phyloP scores from a whole-genome alignment of 2,329 filamentous ascomycete species.

The Talaromyces funiculosus region DNA sequence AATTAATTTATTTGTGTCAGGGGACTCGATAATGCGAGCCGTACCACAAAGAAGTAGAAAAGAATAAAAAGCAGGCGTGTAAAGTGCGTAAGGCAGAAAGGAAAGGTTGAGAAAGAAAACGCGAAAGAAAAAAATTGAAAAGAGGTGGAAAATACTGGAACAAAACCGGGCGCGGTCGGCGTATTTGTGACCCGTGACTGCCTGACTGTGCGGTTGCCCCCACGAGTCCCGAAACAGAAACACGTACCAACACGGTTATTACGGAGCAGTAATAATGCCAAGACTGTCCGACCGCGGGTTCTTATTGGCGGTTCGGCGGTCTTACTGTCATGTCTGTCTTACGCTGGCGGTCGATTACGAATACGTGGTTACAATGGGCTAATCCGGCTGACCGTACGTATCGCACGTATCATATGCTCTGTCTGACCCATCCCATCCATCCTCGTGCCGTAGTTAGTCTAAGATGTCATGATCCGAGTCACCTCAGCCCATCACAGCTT shows the following conservation, averaged over 20 bases:
- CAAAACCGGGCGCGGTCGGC: conserved; percentile 11
- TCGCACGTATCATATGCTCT: conserved; percentile 2
- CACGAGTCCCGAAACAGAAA: neutral
- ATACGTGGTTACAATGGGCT: conserved; percentile 3
- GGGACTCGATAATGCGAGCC: neutral
- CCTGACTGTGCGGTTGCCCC: neutral
- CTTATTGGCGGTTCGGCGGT: neutral
- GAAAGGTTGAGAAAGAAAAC: neutral
- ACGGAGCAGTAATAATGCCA: conserved; percentile 6
- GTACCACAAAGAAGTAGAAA: neutral
- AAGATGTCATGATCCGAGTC: neutral
- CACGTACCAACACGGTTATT: conserved; percentile 14
- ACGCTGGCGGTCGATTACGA: conserved; percentile 3
- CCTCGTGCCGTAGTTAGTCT: neutral
- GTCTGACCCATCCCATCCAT: neutral
- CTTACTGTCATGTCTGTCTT: neutral
- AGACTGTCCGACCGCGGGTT: neutral
- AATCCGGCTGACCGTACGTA: neutral
- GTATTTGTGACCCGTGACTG: conserved; percentile 14
- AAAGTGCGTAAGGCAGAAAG: neutral
- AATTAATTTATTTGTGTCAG: neutral
- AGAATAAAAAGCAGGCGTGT: neutral
- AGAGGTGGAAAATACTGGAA: conserved; percentile 14
- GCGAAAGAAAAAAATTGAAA: conserved; percentile 12
- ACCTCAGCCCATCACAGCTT: neutral